phyloP scores from a whole-genome alignment of 2,329 filamentous ascomycete species.

The Orbilia javanica region DNA sequence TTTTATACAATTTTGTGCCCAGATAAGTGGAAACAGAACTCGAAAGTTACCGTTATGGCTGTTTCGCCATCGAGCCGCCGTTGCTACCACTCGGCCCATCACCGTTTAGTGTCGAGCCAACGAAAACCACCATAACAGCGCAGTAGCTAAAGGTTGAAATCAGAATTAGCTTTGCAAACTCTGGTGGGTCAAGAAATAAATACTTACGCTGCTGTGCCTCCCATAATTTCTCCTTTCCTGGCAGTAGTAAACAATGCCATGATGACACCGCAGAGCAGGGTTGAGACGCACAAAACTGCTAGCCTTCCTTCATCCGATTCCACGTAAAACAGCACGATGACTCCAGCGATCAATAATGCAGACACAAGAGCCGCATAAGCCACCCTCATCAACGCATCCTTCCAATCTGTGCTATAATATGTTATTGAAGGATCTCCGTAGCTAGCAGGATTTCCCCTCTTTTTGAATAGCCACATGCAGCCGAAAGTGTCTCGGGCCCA shows the following conservation, averaged over 20 bases:
- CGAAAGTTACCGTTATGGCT: neutral
- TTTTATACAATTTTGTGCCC: constrained; percentile 9
- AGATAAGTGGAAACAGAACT: neutral
- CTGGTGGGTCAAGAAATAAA: neutral
- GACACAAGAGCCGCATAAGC: constrained; percentile 37
- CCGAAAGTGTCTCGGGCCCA: constrained; percentile 35
- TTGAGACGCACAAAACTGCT: constrained; percentile 41
- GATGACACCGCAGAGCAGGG: constrained; percentile 43
- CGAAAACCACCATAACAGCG: constrained; percentile 55
- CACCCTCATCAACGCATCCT: constrained; percentile 33
- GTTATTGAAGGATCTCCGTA: constrained; percentile 36
- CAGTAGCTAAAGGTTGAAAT: constrained; percentile 35
- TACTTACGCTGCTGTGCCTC: constrained; percentile 55
- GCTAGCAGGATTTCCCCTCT: constrained; percentile 45
- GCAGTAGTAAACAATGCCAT: constrained; percentile 55
- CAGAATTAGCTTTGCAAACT: neutral
- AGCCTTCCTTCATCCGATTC: constrained; percentile 13
- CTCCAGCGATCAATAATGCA: constrained; percentile 34
- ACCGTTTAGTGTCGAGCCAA: constrained; percentile 43
- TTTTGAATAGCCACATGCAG: constrained; percentile 39
- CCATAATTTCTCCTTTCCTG: constrained; percentile 56
- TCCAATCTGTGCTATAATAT: constrained; percentile 48
- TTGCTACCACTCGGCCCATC: neutral
- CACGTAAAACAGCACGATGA: constrained; percentile 41
- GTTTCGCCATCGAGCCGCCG: constrained; percentile 5